Evolutionary conservation across 257 asterid genomes (phyloP).

Genomic region (Fraxinus cuspidata): DNA sequence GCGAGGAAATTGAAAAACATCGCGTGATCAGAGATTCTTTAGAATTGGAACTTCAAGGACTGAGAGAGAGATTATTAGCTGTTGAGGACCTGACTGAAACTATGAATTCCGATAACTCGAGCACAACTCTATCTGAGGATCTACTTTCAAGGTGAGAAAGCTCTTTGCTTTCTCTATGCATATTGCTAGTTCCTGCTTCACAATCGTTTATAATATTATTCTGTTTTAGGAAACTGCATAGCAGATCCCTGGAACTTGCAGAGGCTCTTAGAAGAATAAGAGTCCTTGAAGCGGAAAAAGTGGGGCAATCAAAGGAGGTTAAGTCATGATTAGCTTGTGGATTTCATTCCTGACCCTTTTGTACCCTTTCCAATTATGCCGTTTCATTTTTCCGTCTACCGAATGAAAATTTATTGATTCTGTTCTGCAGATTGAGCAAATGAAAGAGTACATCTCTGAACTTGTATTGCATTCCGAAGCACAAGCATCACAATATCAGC

Average conservation of each 20-base stretch:
- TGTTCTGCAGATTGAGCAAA: slow-evolving; percentile 61
- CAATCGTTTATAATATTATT: slow-evolving; percentile 14
- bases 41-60: slow-evolving; percentile 68
- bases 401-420: slow-evolving; percentile 28
- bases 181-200: slow-evolving; percentile 21
- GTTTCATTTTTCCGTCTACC: slow-evolving; percentile 4
- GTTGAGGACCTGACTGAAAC: slow-evolving; percentile 70
- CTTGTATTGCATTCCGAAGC: slow-evolving; percentile 83
- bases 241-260: slow-evolving; percentile 44
- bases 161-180: slow-evolving; percentile 17
- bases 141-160: slow-evolving; percentile 54
- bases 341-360: not conserved
- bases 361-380: slow-evolving; percentile 9
- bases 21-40: slow-evolving; percentile 53
- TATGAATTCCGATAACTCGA: slow-evolving; percentile 48
- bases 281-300: slow-evolving; percentile 64
- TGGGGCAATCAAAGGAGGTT: slow-evolving; percentile 68
- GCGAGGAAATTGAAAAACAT: slow-evolving; percentile 67
- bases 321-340: slow-evolving; percentile 20
- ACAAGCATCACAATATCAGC: slow-evolving; percentile 83
- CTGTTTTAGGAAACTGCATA: slow-evolving; percentile 43
- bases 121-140: slow-evolving; percentile 40
- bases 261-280: slow-evolving; percentile 51
- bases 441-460: slow-evolving; percentile 70
- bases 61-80: slow-evolving; percentile 58